phyloP scores from a whole-genome alignment of 1,139 yeast genomes.

The Debaryomyces fabryi region DNA sequence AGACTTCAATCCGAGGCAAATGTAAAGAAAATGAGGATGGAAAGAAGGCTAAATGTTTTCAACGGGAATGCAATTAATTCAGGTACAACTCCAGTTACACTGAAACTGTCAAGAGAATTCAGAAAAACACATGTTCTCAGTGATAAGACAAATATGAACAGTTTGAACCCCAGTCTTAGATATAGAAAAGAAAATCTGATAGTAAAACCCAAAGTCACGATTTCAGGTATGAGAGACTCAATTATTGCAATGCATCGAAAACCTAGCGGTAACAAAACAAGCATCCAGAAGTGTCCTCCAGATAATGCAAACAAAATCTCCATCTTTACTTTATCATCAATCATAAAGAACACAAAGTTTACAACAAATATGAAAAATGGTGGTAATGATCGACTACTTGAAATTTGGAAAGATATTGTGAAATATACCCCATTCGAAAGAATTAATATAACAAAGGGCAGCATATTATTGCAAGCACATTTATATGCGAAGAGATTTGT shows the following conservation, averaged over 20 bases:
- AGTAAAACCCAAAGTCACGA: conserved; percentile 1
- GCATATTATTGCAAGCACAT: background rate
- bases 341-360: conserved; percentile 1
- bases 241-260: conserved; percentile 7
- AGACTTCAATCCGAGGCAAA: conserved; percentile 18
- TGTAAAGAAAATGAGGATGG: conserved; percentile 20
- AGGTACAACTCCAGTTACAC: conserved; percentile 9
- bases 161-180: conserved; percentile 2
- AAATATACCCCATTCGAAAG: background rate
- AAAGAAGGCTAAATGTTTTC: conserved; percentile 14
- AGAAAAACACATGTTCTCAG: background rate
- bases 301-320: background rate
- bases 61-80: conserved; percentile 9
- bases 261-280: background rate
- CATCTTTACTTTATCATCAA: background rate
- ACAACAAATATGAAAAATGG: conserved; percentile 2
- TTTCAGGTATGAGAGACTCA: conserved; percentile 4
- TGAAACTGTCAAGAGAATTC: conserved; percentile 1
- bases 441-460: background rate
- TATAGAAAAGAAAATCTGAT: background rate
- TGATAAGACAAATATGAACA: background rate
- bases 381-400: conserved; percentile 9
- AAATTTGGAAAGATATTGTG: conserved; percentile 7
- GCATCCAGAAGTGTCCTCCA: background rate
- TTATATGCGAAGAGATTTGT: conserved; percentile 13